Percentiles rank a stretch among this genome's conserved stretches.
phyloP scores from a whole-genome alignment of 2,329 filamentous ascomycete genomes.

The Sclerotinia glacialis region DNA sequence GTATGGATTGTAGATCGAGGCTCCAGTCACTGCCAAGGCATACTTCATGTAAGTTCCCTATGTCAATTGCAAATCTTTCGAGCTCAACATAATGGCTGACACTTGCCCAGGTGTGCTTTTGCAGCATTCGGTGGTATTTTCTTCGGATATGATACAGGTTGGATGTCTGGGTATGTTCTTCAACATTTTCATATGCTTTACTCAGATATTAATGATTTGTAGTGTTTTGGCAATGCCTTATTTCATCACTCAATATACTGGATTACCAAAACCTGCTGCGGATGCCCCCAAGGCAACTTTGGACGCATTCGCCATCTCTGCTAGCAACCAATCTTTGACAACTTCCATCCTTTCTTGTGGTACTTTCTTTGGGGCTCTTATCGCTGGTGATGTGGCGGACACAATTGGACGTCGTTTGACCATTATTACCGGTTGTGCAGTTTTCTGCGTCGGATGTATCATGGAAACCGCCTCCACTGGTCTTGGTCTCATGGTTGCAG shows the following conservation, averaged over 20 bases:
- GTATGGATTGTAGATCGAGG: conserved; percentile 9
- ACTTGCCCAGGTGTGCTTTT: conserved; percentile 53
- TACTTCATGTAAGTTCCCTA: conserved; percentile 14
- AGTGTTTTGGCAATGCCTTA: conserved; percentile 30
- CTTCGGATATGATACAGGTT: conserved; percentile 70
- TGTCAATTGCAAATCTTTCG: neutral
- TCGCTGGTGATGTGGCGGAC: conserved; percentile 75
- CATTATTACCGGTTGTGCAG: conserved; percentile 58
- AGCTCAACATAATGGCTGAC: neutral
- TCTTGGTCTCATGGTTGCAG: conserved; percentile 47
- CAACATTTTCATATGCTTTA: too few relatives aligned
- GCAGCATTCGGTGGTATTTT: conserved; percentile 56
- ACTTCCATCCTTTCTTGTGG: conserved; percentile 68
- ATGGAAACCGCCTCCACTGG: conserved; percentile 63
- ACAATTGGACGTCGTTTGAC: conserved; percentile 69
- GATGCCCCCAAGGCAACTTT: conserved; percentile 9
- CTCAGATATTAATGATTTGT: neutral
- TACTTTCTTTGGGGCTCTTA: conserved; percentile 77
- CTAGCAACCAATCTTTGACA: conserved; percentile 58
- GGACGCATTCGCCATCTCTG: conserved; percentile 41
- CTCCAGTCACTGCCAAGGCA: conserved; percentile 18
- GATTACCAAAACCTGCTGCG: conserved; percentile 7
- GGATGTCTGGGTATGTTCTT: conserved; percentile 47
- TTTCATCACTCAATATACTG: conserved; percentile 31
- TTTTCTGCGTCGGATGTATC: conserved; percentile 65